Percentiles rank a stretch among this genome's conserved stretches.
Conservation (phyloP, 306 rosid genomes). For the Trifolium repens region DNA sequence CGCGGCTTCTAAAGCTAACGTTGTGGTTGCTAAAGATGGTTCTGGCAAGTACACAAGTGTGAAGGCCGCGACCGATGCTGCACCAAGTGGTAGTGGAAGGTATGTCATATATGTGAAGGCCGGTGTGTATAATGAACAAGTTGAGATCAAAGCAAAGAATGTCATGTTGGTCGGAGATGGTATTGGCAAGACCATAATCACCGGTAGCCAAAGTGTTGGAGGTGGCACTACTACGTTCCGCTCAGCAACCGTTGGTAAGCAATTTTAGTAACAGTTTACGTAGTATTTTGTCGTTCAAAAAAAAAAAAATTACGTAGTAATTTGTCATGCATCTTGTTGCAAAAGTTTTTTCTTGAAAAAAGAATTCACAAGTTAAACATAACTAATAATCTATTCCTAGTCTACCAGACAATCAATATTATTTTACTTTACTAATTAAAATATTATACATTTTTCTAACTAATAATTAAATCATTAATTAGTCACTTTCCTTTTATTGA, state of each 20-base stretch:
- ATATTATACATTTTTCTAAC: background rate
- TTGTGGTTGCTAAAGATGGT: constrained; percentile 78
- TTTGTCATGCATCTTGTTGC: background rate
- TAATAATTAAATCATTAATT: background rate
- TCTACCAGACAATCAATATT: too few species aligned
- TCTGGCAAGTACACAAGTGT: constrained; percentile 69
- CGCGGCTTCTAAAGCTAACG: constrained; percentile 54
- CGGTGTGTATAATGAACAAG: constrained; percentile 73
- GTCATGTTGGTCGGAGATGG: constrained; percentile 90
- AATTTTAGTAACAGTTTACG: background rate
- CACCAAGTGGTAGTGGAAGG: constrained; percentile 59
- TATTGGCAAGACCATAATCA: constrained; percentile 73
- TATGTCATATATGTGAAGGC: constrained; percentile 78
- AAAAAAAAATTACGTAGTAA: background rate
- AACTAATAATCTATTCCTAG: too few species aligned
- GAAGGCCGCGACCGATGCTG: constrained; percentile 57
- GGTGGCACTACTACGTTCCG: constrained; percentile 81
- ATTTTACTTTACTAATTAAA: too few species aligned
- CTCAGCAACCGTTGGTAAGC: constrained; percentile 89
- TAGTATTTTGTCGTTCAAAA: too few species aligned
- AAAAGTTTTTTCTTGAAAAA: too few species aligned
- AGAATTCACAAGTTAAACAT: too few species aligned
- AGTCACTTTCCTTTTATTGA: background rate
- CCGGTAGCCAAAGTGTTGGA: constrained; percentile 90
- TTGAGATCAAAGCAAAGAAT: constrained; percentile 57